These are phyloP conservation scores for Lipomyces anomalus DNA, from an alignment of 805 yeast genomes.

Conservation along the genomic window DNA sequence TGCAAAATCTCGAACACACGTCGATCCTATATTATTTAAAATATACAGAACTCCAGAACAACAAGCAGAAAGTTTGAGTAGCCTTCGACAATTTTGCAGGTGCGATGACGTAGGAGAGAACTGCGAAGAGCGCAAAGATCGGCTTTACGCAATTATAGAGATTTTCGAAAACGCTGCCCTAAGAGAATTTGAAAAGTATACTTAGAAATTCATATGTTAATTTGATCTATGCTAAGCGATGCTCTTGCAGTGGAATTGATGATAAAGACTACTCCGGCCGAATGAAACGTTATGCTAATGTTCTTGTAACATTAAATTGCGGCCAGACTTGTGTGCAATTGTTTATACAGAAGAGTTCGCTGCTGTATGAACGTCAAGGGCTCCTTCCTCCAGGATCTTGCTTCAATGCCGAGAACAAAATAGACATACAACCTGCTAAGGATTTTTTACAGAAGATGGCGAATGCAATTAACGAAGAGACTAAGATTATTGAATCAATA, in stretches of 20 bases:
- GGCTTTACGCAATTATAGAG: slow-evolving; percentile 53
- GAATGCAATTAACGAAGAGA: slow-evolving; percentile 36
- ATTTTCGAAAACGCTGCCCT: slow-evolving; percentile 67
- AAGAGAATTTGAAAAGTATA: slow-evolving; percentile 61
- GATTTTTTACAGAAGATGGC: slow-evolving; percentile 31
- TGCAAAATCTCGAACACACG: slow-evolving; percentile 36
- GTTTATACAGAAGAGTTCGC: slow-evolving; percentile 28
- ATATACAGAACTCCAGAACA: slow-evolving; percentile 46
- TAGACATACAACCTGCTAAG: slow-evolving; percentile 22
- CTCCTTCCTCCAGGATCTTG: slow-evolving; percentile 10
- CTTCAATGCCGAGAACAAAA: slow-evolving; percentile 12
- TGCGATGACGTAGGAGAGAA: slow-evolving; percentile 32
- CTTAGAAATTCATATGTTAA: no score
- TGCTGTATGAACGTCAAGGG: slow-evolving; percentile 14
- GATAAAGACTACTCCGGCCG: slow-evolving; percentile 40
- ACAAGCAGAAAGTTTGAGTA: slow-evolving; percentile 44
- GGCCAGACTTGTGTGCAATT: slow-evolving; percentile 32
- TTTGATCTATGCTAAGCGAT: no score
- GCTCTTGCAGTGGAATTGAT: slow-evolving; percentile 47
- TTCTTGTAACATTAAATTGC: slow-evolving; percentile 33
- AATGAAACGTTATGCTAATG: slow-evolving; percentile 33
- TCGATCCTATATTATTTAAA: slow-evolving; percentile 43
- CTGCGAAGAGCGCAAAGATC: slow-evolving; percentile 34
- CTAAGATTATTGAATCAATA: slow-evolving; percentile 38
- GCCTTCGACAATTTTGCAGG: slow-evolving; percentile 36